A percentile compares a stretch with the other conserved stretches of the same genome.
Conservation (phyloP, 2,329 filamentous ascomycete species). For the Hansfordia pulvinata region DNA sequence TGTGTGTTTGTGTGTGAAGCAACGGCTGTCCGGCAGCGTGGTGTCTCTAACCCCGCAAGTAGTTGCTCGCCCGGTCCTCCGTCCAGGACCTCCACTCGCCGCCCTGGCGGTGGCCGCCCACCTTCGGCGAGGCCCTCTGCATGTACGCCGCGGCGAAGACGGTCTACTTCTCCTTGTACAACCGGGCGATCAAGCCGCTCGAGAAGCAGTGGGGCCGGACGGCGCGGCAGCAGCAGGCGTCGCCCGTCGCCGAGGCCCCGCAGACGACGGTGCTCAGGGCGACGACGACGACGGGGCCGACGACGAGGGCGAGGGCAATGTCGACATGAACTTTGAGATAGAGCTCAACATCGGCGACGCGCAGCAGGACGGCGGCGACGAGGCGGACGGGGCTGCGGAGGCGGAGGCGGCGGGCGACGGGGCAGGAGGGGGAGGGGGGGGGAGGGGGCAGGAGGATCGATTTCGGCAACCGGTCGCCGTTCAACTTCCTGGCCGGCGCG, state of each 20-base stretch:
- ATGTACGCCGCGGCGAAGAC: conserved; percentile 30
- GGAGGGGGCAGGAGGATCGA: conserved; percentile 7
- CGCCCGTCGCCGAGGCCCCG: conserved; percentile 2
- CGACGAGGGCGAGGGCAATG: conserved; percentile 1
- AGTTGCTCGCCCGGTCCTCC: conserved; percentile 35
- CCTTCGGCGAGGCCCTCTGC: conserved; percentile 29
- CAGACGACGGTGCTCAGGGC: not conserved
- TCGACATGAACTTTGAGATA: conserved; percentile 1
- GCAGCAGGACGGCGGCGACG: not conserved
- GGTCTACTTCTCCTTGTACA: conserved; percentile 29
- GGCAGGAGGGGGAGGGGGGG: no score
- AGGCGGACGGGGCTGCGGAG: not conserved
- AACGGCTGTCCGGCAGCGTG: no score
- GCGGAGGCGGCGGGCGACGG: conserved; percentile 9
- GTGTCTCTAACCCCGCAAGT: conserved; percentile 2
- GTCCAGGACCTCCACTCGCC: conserved; percentile 29
- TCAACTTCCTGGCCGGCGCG: conserved; percentile 36
- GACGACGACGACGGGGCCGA: not conserved
- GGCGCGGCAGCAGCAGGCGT: conserved; percentile 25
- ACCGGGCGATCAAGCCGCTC: conserved; percentile 28
- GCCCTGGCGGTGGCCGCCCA: conserved; percentile 38
- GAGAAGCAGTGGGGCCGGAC: conserved; percentile 34
- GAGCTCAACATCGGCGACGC: conserved; percentile 8
- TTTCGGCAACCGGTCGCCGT: conserved; percentile 4
- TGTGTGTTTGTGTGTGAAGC: not conserved